Evolutionary conservation across 805 yeast species (phyloP).

Genomic region (Wickerhamomyces silvicola): DNA sequence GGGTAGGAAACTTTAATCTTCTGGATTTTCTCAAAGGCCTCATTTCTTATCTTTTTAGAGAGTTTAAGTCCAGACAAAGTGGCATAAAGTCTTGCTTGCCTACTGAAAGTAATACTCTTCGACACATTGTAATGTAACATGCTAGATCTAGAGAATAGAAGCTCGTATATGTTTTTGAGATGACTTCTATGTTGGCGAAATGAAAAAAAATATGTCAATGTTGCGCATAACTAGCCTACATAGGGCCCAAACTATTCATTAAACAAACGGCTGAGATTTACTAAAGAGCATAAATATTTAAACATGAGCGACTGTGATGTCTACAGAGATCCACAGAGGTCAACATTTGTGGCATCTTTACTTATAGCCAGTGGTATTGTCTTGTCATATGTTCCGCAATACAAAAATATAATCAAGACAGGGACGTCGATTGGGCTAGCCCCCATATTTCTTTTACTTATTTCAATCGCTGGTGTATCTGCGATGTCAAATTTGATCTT

Average conservation of each 20-base stretch:
- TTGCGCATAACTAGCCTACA: no score
- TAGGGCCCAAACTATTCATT: no score
- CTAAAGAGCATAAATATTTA: neutral
- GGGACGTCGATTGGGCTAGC: slow-evolving; percentile 73
- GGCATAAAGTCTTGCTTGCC: slow-evolving; percentile 19
- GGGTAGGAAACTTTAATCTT: slow-evolving; percentile 32
- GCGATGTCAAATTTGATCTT: slow-evolving; percentile 62
- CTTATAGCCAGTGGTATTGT: slow-evolving; percentile 61
- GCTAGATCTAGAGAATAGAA: slow-evolving; percentile 4
- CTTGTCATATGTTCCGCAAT: slow-evolving; percentile 72
- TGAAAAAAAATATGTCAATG: slow-evolving; percentile 1
- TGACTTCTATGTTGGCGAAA: neutral
- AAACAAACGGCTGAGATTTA: no score
- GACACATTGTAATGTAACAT: slow-evolving; percentile 1
- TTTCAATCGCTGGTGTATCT: slow-evolving; percentile 61
- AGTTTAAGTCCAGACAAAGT: slow-evolving; percentile 42
- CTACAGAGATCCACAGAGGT: slow-evolving; percentile 37
- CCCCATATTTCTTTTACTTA: slow-evolving; percentile 63
- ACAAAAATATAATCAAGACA: slow-evolving; percentile 47
- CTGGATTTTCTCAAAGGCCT: slow-evolving; percentile 33
- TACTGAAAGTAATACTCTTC: slow-evolving; percentile 8
- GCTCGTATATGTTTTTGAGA: neutral
- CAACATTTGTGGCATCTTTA: slow-evolving; percentile 44
- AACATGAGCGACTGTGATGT: slow-evolving; percentile 10
- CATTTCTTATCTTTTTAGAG: slow-evolving; percentile 38